Evolutionary conservation across 441 rosid species (phyloP).

Genomic region (Hura crepitans): DNA sequence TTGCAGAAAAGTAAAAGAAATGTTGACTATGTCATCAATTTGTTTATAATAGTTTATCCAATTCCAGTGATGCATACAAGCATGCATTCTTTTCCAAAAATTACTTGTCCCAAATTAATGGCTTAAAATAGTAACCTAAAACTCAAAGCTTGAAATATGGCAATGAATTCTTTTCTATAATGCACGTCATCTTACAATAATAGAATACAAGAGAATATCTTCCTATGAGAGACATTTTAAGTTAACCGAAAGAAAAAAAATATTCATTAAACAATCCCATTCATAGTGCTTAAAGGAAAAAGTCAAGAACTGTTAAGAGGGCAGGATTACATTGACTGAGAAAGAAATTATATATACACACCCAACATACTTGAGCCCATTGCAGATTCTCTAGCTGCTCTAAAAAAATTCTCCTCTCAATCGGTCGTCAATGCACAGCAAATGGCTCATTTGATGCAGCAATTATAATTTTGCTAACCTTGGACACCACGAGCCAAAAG

Average conservation of each 20-base stretch:
- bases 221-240: neutral
- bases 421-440: neutral
- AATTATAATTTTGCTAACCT: neutral
- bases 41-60: neutral
- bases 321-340: neutral
- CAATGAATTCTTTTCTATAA: neutral
- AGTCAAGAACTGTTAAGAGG: neutral
- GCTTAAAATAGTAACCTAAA: neutral
- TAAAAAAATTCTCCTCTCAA: neutral
- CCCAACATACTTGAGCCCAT: conserved; percentile 1
- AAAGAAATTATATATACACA: conserved; percentile 4
- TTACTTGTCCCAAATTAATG: neutral
- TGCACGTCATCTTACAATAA: conserved; percentile 6
- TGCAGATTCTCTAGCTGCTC: neutral
- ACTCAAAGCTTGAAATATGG: neutral
- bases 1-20: too few species aligned
- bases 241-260: neutral
- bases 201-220: neutral
- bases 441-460: neutral
- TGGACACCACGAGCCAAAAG: neutral
- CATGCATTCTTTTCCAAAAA: neutral
- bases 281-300: neutral
- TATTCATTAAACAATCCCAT: neutral
- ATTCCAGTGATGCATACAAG: neutral
- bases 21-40: too few species aligned